phyloP scores from a whole-genome alignment of 2,329 filamentous ascomycete genomes.

The Trichoderma oligosporum region DNA sequence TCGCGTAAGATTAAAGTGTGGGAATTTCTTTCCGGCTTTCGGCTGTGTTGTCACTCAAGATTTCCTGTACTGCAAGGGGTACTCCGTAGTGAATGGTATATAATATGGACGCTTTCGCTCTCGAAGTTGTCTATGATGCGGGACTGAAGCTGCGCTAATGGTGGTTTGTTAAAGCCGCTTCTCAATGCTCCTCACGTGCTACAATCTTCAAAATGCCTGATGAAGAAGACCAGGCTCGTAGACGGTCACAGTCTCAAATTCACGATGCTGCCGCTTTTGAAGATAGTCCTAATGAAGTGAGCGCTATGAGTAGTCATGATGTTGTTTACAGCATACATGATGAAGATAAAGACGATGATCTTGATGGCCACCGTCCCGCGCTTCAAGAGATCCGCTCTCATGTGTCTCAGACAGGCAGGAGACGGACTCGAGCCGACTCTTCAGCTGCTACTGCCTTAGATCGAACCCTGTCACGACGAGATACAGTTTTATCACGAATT shows the following conservation, averaged over 20 bases:
- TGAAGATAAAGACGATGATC: slow-evolving; percentile 20
- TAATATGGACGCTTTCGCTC: slow-evolving; percentile 21
- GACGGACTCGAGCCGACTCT: not conserved
- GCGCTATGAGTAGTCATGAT: not conserved
- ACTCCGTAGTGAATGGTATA: too few relatives aligned
- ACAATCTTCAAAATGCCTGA: not conserved
- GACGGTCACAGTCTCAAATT: not conserved
- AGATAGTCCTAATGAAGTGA: slow-evolving; percentile 2
- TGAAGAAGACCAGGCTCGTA: not conserved
- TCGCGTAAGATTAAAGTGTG: not conserved
- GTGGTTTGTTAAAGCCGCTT: not conserved
- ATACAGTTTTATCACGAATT: slow-evolving; percentile 42
- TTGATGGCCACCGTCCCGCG: slow-evolving; percentile 32
- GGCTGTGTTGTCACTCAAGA: not conserved
- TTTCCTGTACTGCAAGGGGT: not conserved
- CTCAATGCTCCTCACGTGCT: not conserved
- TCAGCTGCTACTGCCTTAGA: slow-evolving; percentile 19
- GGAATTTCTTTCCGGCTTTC: slow-evolving; percentile 8
- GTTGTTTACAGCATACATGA: slow-evolving; percentile 5
- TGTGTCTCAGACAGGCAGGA: slow-evolving; percentile 18
- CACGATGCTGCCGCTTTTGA: not conserved
- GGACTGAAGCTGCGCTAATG: not conserved
- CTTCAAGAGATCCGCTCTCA: slow-evolving; percentile 24
- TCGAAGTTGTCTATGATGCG: slow-evolving; percentile 16
- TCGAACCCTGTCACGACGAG: slow-evolving; percentile 33